Evolutionary conservation across 225 moss, liverwort and hornwort genomes (phyloP).

Genomic region (Neckera pumila): DNA sequence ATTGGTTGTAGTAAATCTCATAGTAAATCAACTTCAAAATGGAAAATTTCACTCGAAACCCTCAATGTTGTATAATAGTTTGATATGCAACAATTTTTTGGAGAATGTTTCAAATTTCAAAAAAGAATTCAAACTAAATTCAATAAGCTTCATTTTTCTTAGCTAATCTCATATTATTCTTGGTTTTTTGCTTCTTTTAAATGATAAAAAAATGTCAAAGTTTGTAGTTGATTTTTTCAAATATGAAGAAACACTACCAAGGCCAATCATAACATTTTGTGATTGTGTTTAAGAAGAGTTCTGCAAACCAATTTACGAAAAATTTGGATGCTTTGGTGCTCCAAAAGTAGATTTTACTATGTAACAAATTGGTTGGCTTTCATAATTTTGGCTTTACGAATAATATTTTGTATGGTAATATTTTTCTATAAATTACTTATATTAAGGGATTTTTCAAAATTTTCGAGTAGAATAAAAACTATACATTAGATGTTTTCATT

Average conservation of each 20-base stretch:
- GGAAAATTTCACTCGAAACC: fast-evolving
- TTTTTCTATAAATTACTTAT: not conserved
- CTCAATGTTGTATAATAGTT: not conserved
- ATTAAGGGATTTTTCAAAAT: not conserved
- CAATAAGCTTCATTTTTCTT: not conserved
- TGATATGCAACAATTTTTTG: too few species aligned
- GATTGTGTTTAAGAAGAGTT: fast-evolving
- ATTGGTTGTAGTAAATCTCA: not conserved
- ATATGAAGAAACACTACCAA: fast-evolving
- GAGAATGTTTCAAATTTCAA: not conserved
- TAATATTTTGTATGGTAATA: not conserved
- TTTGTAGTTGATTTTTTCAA: not conserved
- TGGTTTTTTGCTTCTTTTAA: fast-evolving
- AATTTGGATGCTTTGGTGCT: not conserved
- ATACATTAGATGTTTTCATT: too few species aligned
- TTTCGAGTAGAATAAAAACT: too few species aligned
- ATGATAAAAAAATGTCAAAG: too few species aligned
- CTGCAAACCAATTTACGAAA: not conserved
- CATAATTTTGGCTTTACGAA: not conserved
- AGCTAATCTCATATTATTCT: too few species aligned
- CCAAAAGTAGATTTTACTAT: not conserved
- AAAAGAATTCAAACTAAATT: not conserved
- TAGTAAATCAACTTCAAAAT: not conserved
- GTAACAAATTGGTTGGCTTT: too few species aligned
- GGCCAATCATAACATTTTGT: not conserved